Conservation (phyloP, 805 yeast species). For the Ogataea degrootiae region DNA sequence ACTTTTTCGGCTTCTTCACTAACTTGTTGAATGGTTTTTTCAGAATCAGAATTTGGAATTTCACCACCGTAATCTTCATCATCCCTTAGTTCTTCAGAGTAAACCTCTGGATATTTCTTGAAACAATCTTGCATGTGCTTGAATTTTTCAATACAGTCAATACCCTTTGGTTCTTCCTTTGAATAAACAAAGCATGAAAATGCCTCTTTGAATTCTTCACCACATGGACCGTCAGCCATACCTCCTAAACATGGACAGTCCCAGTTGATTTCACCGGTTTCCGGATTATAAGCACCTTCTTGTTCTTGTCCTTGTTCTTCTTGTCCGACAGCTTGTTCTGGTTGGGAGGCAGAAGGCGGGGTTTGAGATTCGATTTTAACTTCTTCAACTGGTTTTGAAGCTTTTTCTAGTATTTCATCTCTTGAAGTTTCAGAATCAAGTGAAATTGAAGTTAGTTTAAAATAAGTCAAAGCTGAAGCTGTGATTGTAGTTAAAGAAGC, state of each 20-base stretch:
- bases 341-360: background rate
- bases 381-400: slow-evolving; percentile 19
- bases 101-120: slow-evolving; percentile 86
- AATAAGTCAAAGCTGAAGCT: slow-evolving; percentile 8
- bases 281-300: slow-evolving; percentile 85
- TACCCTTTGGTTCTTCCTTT: slow-evolving; percentile 92
- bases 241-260: slow-evolving; percentile 99
- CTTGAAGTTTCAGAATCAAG: slow-evolving; percentile 10
- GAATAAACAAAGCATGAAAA: slow-evolving; percentile 94
- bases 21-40: background rate
- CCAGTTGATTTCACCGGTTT: slow-evolving; percentile 99
- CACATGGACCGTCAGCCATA: slow-evolving; percentile 98
- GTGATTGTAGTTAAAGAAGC: slow-evolving; percentile 5
- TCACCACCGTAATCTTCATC: slow-evolving; percentile 49
- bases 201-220: slow-evolving; percentile 90
- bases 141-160: slow-evolving; percentile 89
- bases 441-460: background rate
- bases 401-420: slow-evolving; percentile 11
- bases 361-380: slow-evolving; percentile 9
- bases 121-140: slow-evolving; percentile 91
- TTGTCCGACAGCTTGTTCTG: slow-evolving; percentile 1
- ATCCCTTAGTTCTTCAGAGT: slow-evolving; percentile 85
- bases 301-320: slow-evolving; percentile 35
- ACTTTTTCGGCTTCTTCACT: slow-evolving; percentile 16
- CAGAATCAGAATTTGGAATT: slow-evolving; percentile 11